These are phyloP conservation scores for Pichia nanzhaoensis DNA, from an alignment of 805 yeast genomes.

Conservation along the genomic window DNA sequence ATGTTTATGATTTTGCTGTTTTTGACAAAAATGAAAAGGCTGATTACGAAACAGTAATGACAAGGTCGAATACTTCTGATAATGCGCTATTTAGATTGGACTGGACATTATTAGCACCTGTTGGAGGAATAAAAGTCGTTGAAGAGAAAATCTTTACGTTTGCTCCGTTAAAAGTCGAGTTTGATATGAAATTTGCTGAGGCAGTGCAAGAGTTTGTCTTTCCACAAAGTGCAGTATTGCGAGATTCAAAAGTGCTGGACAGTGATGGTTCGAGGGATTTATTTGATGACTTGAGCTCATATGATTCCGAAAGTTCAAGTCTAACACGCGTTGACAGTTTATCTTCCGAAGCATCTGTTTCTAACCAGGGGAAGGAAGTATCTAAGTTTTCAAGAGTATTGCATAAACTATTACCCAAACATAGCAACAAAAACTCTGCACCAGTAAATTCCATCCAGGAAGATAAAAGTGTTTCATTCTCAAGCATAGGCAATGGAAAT, in stretches of 20 bases:
- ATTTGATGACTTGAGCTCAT: conserved; percentile 1
- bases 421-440: conserved; percentile 24
- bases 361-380: not conserved
- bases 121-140: conserved; percentile 59
- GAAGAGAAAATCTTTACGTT: conserved; percentile 42
- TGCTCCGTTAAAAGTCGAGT: conserved; percentile 49
- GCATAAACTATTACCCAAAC: conserved; percentile 8
- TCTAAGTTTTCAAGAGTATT: conserved; percentile 8
- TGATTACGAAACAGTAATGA: conserved; percentile 61
- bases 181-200: conserved; percentile 50
- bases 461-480: not conserved
- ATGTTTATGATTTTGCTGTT: conserved; percentile 63
- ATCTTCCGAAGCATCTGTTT: not conserved
- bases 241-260: conserved; percentile 2
- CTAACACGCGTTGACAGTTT: not conserved
- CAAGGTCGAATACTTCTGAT: conserved; percentile 24
- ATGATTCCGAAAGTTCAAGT: conserved; percentile 1
- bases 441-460: not conserved
- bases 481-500: not conserved
- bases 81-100: conserved; percentile 34
- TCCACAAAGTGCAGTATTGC: conserved; percentile 16
- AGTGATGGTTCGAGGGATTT: conserved; percentile 8
- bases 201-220: conserved; percentile 35
- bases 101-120: conserved; percentile 53
- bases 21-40: conserved; percentile 56